A percentile compares a stretch with the other conserved stretches of the same genome.
Evolutionary conservation across 2,329 filamentous ascomycete genomes (phyloP).

Genomic region (Fusarium algeriense): DNA sequence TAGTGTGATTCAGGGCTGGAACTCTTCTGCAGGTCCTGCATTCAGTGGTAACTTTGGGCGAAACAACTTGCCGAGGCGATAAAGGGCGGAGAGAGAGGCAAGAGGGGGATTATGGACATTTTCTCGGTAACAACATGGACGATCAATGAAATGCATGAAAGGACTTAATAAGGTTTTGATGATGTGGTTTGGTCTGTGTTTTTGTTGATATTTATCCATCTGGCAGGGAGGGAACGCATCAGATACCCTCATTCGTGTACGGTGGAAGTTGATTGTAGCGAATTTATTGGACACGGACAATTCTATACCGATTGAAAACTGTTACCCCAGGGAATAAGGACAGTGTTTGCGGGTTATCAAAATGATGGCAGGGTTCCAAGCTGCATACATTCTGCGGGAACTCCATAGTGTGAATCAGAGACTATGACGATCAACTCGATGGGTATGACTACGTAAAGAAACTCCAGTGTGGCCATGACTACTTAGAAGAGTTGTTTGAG

Average conservation of each 20-base stretch:
- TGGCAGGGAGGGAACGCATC: constrained; percentile 45
- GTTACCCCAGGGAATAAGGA: constrained; percentile 13
- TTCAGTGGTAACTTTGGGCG: constrained; percentile 58
- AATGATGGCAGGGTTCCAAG: not conserved
- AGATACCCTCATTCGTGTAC: constrained; percentile 48
- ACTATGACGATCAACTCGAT: not conserved
- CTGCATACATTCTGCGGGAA: not conserved
- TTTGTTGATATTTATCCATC: constrained; percentile 39
- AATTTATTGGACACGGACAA: constrained; percentile 24
- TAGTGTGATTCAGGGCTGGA: constrained; percentile 76
- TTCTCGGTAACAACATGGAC: not conserved
- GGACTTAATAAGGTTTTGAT: not conserved
- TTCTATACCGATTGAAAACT: not conserved
- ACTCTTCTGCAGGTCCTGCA: constrained; percentile 51
- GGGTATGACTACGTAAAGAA: not conserved
- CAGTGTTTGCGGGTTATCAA: not conserved
- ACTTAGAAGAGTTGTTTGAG: not conserved
- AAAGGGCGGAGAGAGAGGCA: constrained; percentile 31
- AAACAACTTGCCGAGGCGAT: constrained; percentile 63
- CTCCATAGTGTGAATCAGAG: not conserved
- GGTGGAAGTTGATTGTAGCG: constrained; percentile 37
- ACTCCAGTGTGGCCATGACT: not conserved
- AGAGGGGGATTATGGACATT: constrained; percentile 20
- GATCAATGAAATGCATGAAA: not conserved
- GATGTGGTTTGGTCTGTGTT: constrained; percentile 27